These are phyloP conservation scores for Talaromyces sp. DNA, from an alignment of 2,329 filamentous ascomycete genomes.

Conservation along the genomic window DNA sequence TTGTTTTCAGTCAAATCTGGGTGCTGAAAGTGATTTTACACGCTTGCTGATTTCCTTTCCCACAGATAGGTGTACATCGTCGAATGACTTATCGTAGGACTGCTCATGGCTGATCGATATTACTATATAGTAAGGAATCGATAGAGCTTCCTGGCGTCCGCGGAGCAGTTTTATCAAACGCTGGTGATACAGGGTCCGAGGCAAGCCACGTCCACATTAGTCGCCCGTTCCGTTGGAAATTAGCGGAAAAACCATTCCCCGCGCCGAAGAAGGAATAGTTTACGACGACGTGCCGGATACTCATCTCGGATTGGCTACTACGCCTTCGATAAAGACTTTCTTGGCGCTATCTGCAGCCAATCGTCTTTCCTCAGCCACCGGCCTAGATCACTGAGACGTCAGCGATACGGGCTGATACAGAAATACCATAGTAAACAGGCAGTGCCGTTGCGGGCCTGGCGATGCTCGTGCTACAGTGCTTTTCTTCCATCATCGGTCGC, in stretches of 20 bases:
- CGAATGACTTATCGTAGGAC: no score
- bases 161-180: not conserved
- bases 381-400: slow-evolving; percentile 10
- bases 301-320: not conserved
- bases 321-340: not conserved
- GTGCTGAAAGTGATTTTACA: no score
- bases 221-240: not conserved
- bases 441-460: not conserved
- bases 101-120: no score
- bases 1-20: no score
- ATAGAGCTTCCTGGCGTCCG: no score
- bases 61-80: no score
- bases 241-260: not conserved
- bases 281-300: not conserved
- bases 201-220: not conserved
- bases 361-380: not conserved
- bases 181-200: not conserved
- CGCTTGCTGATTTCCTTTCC: no score
- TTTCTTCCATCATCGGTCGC: not conserved
- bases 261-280: not conserved
- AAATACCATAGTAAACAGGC: not conserved
- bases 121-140: no score
- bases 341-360: not conserved
- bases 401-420: slow-evolving; percentile 4
- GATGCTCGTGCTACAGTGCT: not conserved